These are phyloP conservation scores for Ceratobasidium sp. DNA, from an alignment of 1,284 basidiomycete genomes.

Conservation along the genomic window DNA sequence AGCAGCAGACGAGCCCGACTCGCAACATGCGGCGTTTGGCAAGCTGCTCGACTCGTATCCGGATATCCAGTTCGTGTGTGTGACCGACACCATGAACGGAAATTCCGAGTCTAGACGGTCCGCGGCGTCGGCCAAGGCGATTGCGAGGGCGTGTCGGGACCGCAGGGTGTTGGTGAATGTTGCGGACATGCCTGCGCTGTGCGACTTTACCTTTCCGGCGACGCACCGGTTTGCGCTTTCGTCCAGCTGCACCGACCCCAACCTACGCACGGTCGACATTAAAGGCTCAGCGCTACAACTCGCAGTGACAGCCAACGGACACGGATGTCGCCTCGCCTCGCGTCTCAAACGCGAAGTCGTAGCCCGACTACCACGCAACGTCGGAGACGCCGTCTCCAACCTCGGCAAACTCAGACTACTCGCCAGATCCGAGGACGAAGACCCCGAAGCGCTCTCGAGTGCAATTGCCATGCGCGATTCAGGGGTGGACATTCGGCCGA, in stretches of 20 bases:
- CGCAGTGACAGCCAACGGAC: conserved; percentile 89
- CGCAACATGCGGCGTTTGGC: conserved; percentile 46
- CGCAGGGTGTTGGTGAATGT: conserved; percentile 82
- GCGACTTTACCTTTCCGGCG: conserved; percentile 89
- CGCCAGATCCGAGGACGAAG: conserved; percentile 56
- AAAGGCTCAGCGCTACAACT: conserved; percentile 72
- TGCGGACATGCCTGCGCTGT: conserved; percentile 84
- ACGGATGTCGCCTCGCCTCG: conserved; percentile 86
- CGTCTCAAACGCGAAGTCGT: conserved; percentile 86
- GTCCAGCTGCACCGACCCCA: conserved; percentile 35
- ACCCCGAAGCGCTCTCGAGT: conserved; percentile 49
- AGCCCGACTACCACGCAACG: conserved; percentile 71
- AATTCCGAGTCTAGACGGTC: conserved; percentile 53
- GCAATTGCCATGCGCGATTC: conserved; percentile 42
- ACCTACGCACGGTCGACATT: conserved; percentile 33
- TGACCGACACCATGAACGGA: conserved; percentile 72
- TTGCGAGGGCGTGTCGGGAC: conserved; percentile 61
- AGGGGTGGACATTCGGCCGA: conserved; percentile 20
- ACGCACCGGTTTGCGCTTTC: conserved; percentile 76
- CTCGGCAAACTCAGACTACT: conserved; percentile 73
- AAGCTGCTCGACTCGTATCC: conserved; percentile 45
- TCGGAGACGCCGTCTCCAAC: conserved; percentile 79
- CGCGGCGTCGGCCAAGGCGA: conserved; percentile 58
- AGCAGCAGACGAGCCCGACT: conserved; percentile 51
- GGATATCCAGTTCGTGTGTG: conserved; percentile 65